These are phyloP conservation scores for Tephrocybe sp. DNA, from an alignment of 768 basidiomycete species.

Conservation along the genomic window DNA sequence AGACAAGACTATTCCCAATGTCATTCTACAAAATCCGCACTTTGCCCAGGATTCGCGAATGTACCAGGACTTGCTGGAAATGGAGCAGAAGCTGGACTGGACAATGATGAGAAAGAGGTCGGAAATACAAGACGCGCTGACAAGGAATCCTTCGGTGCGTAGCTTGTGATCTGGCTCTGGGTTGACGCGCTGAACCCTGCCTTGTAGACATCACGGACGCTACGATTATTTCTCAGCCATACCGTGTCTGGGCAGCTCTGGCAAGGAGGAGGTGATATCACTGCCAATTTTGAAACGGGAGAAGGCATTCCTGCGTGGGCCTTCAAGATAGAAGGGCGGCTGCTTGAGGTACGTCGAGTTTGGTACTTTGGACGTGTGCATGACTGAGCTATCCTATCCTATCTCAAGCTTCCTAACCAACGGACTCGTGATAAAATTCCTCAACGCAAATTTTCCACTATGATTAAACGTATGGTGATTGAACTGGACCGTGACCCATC, in stretches of 20 bases:
- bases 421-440: slow-evolving; percentile 59
- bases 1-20: slow-evolving; percentile 77
- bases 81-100: slow-evolving; percentile 94
- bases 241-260: slow-evolving; percentile 82
- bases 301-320: slow-evolving; percentile 89
- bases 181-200: slow-evolving; percentile 11
- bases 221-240: slow-evolving; percentile 87
- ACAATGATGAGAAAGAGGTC: slow-evolving; percentile 87
- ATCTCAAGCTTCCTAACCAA: slow-evolving; percentile 52
- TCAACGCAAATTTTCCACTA: slow-evolving; percentile 78
- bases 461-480: slow-evolving; percentile 80
- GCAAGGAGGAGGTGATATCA: slow-evolving; percentile 61
- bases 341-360: slow-evolving; percentile 70
- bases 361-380: not conserved
- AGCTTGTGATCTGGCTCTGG: not conserved
- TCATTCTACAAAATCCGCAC: slow-evolving; percentile 67
- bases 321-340: slow-evolving; percentile 81
- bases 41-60: slow-evolving; percentile 81
- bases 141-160: slow-evolving; percentile 65
- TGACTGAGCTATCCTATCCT: slow-evolving; percentile 5
- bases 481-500: slow-evolving; percentile 85
- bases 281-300: slow-evolving; percentile 71
- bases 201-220: slow-evolving; percentile 72
- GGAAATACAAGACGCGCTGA: slow-evolving; percentile 88
- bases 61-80: slow-evolving; percentile 82